These are phyloP conservation scores for Anthoceros angustus DNA, from an alignment of 225 moss, liverwort and hornwort genomes.

Conservation along the genomic window DNA sequence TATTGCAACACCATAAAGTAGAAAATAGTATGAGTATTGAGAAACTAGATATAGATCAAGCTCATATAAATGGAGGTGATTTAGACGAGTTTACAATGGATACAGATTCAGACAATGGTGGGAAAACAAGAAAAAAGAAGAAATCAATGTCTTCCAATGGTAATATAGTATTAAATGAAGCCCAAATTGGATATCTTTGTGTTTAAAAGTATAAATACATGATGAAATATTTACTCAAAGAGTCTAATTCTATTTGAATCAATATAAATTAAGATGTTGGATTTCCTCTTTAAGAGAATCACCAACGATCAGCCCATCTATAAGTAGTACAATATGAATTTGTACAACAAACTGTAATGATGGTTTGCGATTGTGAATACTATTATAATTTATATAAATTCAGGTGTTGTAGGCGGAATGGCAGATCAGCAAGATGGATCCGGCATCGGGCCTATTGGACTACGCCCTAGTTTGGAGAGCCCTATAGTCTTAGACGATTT, in stretches of 20 bases:
- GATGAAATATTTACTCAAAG: too few species aligned
- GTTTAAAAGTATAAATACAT: too few species aligned
- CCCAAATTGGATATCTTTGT: too few species aligned
- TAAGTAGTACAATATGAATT: too few species aligned
- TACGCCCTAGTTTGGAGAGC: conserved; percentile 44
- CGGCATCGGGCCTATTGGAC: conserved; percentile 29
- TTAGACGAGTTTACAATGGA: not conserved
- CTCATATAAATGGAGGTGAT: not conserved
- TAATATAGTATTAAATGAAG: too few species aligned
- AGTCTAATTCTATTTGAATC: too few species aligned
- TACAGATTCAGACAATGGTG: not conserved
- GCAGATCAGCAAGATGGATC: conserved; percentile 38
- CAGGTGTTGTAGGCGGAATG: conserved; percentile 16
- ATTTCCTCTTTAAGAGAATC: too few species aligned
- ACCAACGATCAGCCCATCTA: too few species aligned
- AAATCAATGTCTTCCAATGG: not conserved
- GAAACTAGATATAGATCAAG: not conserved
- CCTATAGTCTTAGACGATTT: conserved; percentile 71
- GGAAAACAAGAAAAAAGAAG: conserved; percentile 1
- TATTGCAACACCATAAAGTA: not conserved
- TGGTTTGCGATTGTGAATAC: too few species aligned
- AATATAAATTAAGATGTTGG: too few species aligned
- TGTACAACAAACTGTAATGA: too few species aligned
- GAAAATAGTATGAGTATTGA: not conserved
- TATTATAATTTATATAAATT: too few species aligned